Percentiles rank a stretch among this genome's conserved stretches.
Conservation (phyloP, 768 basidiomycete genomes). For the Agrocybe chaxingu region DNA sequence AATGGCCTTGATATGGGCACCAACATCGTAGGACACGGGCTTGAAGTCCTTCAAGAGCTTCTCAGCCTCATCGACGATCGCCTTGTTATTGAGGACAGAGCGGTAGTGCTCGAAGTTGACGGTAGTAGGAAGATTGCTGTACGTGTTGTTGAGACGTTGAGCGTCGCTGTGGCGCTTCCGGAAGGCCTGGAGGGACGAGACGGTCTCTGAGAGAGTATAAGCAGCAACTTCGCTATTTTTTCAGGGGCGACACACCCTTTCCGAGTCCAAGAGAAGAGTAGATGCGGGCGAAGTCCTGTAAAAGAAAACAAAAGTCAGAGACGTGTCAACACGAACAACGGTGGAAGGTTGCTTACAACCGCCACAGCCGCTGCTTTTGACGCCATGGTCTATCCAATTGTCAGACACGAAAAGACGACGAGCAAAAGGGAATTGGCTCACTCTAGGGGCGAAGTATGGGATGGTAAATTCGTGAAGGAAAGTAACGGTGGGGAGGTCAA, state of each 20-base stretch:
- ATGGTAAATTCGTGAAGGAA: conserved; percentile 21
- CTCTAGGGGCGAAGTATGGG: conserved; percentile 21
- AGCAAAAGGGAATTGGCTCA: conserved; percentile 12
- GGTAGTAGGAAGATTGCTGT: conserved; percentile 69
- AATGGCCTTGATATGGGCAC: conserved; percentile 88
- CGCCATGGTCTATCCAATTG: conserved; percentile 45
- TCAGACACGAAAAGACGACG: conserved; percentile 6
- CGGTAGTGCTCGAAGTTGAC: conserved; percentile 94
- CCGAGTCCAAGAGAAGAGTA: conserved; percentile 82
- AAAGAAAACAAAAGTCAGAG: conserved; percentile 17
- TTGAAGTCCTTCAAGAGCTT: conserved; percentile 87
- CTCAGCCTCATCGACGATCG: conserved; percentile 89
- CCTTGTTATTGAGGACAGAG: conserved; percentile 86
- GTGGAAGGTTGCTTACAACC: conserved; percentile 42
- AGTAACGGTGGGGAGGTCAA: conserved; percentile 14
- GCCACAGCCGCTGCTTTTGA: conserved; percentile 69
- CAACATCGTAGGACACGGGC: conserved; percentile 91
- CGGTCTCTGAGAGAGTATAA: conserved; percentile 61
- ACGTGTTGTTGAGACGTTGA: conserved; percentile 63
- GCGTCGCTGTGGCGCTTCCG: conserved; percentile 94
- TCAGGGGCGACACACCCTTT: conserved; percentile 60
- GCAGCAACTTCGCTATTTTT: neutral
- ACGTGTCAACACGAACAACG: conserved; percentile 16
- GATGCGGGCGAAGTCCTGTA: conserved; percentile 79
- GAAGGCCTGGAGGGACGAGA: conserved; percentile 89